Evolutionary conservation across 176 grass and related monocot genomes (phyloP).

Genomic region (Saccharum officinarum): DNA sequence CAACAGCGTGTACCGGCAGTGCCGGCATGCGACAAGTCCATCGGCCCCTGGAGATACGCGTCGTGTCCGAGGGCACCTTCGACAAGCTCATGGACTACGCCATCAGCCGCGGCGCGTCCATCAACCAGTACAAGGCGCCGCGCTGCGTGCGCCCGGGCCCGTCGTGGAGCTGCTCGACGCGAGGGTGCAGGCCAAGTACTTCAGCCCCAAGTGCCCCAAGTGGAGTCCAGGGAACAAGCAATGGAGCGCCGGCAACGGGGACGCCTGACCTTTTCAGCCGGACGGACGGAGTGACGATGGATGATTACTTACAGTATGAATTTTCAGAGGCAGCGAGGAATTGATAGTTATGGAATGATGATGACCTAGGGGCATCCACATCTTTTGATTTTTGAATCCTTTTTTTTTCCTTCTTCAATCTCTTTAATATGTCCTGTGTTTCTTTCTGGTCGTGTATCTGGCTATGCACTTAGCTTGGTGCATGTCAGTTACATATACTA

Average conservation of each 20-base stretch:
- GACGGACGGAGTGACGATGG: background rate
- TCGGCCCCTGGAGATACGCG: conserved; percentile 83
- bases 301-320: background rate
- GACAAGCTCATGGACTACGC: conserved; percentile 99
- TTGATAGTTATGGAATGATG: background rate
- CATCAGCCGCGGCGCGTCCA: conserved; percentile 83
- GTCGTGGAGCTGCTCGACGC: conserved; percentile 80
- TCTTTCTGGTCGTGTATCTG: background rate
- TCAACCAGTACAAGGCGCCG: conserved; percentile 99
- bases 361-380: conserved; percentile 34
- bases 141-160: conserved; percentile 75
- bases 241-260: conserved; percentile 49
- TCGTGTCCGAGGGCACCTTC: conserved; percentile 90
- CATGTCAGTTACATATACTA: conserved; percentile 31
- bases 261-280: background rate
- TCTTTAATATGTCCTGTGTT: conserved; percentile 15
- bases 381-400: background rate
- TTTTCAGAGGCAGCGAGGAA: conserved; percentile 15
- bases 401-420: background rate
- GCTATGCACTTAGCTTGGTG: conserved; percentile 17
- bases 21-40: conserved; percentile 79
- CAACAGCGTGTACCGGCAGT: conserved; percentile 92
- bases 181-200: conserved; percentile 62
- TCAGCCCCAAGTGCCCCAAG: conserved; percentile 92
- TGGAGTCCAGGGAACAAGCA: conserved; percentile 81